These are phyloP conservation scores for Schoenoplectus triqueter DNA, from an alignment of 202 grass and related monocot species.

Conservation along the genomic window DNA sequence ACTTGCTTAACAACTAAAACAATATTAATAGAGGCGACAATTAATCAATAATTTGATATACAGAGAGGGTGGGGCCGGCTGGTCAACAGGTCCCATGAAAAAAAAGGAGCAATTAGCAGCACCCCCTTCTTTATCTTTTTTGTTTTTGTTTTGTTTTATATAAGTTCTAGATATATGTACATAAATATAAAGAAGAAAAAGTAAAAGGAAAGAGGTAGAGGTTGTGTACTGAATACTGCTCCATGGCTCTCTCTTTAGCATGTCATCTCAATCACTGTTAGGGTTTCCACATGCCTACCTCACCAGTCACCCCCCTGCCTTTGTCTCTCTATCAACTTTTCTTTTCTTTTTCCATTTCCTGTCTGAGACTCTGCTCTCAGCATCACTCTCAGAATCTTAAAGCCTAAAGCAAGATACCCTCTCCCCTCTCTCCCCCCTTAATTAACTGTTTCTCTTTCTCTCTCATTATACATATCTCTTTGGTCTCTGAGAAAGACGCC, in stretches of 20 bases:
- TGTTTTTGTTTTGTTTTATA: neutral
- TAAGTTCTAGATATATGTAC: neutral
- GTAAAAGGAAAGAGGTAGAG: constrained; percentile 23
- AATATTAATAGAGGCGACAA: neutral
- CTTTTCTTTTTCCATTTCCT: constrained; percentile 38
- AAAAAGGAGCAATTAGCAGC: constrained; percentile 33
- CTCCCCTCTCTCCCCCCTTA: constrained; percentile 3
- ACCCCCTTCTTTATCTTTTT: constrained; percentile 37
- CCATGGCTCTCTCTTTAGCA: constrained; percentile 41
- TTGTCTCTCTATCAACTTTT: constrained; percentile 45
- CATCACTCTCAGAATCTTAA: constrained; percentile 44
- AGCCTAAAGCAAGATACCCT: constrained; percentile 42
- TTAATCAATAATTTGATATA: neutral
- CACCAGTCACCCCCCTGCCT: neutral
- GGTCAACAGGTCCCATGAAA: constrained; percentile 43
- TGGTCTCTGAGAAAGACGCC: constrained; percentile 57
- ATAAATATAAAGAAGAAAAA: neutral
- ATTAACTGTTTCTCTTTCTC: constrained; percentile 11
- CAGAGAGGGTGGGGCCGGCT: constrained; percentile 6
- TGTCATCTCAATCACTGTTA: constrained; percentile 59
- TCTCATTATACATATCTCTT: constrained; percentile 46
- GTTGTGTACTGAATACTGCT: constrained; percentile 38
- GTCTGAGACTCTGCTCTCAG: constrained; percentile 39
- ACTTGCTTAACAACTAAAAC: too few species aligned
- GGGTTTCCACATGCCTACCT: constrained; percentile 44